Percentiles rank a stretch among this genome's conserved stretches.
phyloP scores from a whole-genome alignment of 768 basidiomycete genomes.

The Flagelloscypha sp. region DNA sequence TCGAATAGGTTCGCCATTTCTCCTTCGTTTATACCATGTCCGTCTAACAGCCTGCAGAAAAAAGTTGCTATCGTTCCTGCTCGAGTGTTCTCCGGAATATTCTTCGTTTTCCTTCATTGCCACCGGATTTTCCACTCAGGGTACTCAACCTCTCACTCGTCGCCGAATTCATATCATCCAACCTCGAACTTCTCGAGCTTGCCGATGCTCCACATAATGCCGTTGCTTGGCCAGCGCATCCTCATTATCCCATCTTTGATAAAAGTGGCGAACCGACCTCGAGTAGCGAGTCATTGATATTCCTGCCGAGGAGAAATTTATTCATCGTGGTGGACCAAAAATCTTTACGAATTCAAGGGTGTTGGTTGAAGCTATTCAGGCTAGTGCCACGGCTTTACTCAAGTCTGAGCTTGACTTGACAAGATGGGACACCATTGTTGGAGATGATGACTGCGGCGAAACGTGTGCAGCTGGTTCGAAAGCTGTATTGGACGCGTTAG shows the following conservation, averaged over 20 bases:
- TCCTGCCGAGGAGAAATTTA: background rate
- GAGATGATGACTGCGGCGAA: slow-evolving; percentile 58
- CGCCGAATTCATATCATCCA: slow-evolving; percentile 2
- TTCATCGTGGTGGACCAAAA: background rate
- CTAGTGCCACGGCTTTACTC: slow-evolving; percentile 25
- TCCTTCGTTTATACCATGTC: background rate
- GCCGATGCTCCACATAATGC: slow-evolving; percentile 38
- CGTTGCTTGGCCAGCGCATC: slow-evolving; percentile 23
- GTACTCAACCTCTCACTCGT: slow-evolving; percentile 38
- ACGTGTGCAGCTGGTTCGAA: slow-evolving; percentile 45
- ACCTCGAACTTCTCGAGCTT: slow-evolving; percentile 21
- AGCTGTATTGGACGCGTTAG: slow-evolving; percentile 15
- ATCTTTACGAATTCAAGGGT: background rate
- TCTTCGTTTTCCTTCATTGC: slow-evolving; percentile 51
- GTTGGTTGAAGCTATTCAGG: background rate
- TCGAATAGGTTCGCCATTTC: slow-evolving; percentile 23
- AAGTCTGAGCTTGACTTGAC: slow-evolving; percentile 44
- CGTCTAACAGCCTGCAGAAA: slow-evolving; percentile 14
- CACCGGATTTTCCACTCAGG: slow-evolving; percentile 50
- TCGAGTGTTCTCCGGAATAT: slow-evolving; percentile 39
- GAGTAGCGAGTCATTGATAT: slow-evolving; percentile 5
- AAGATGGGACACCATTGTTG: slow-evolving; percentile 48
- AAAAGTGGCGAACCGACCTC: background rate
- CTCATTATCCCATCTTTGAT: background rate
- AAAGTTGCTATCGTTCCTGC: slow-evolving; percentile 23